Evolutionary conservation across 805 yeast genomes (phyloP), one percentile per base, ranked within the genome.

Genomic region (Wickerhamiella hasegawae): DNA sequence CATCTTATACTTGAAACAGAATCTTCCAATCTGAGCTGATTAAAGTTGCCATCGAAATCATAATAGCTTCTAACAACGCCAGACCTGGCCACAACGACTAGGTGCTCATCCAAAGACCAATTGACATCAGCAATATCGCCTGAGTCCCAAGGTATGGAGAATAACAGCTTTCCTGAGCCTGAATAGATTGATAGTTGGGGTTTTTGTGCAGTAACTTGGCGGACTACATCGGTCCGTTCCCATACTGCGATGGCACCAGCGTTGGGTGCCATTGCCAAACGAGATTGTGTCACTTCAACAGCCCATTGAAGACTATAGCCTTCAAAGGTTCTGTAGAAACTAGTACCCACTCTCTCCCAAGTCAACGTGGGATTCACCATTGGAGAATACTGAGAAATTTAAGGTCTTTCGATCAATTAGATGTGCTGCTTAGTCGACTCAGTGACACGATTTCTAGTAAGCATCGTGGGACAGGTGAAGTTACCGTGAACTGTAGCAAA

Each of bases 331-430:
- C 78, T 61, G 45, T 82, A 84, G 52, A 69, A 81, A 8, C 71
- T 76, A 52, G 73, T 71, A 36, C 71, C 73, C 15, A 84, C 64
- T 43, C 76, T 67, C 52, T 83, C 94, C 96, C 96, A 84, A 30
- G 66, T 67, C 41, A 65, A 40, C 25, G 52, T 48, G 18, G 45
- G 45, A 22, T 40, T 40, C 23, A 29, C 31, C 33, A 25, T 29
- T n/a, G 14, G 15, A 6, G n/a, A 25, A 12, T 25, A 11, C 24
- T n/a, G n/a, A n/a, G n/a, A n/a, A n/a, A n/a, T n/a, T n/a, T n/a
- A n/a, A n/a, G n/a, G n/a, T n/a, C n/a, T n/a, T n/a, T n/a, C n/a
- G n/a, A n/a, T n/a, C n/a, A n/a, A n/a, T n/a, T n/a, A n/a, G n/a
- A n/a, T n/a, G n/a, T n/a, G n/a, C n/a, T n/a, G n/a, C n/a, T n/a